Conservation (phyloP, 352 stramenopile genomes). For the Pythium dissimile region DNA sequence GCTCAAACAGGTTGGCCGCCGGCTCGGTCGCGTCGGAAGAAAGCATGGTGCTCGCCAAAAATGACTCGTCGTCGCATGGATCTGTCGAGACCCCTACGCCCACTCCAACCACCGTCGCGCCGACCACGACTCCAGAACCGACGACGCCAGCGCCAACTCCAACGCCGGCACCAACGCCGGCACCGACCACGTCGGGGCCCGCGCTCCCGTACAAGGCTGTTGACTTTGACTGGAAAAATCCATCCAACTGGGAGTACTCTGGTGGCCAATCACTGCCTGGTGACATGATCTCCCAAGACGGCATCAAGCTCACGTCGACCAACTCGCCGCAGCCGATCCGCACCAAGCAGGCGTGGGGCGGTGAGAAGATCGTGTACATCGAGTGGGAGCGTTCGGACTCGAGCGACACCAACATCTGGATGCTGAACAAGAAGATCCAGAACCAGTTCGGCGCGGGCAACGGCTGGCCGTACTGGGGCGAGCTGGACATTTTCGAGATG, state of each 20-base stretch:
- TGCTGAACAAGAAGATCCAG: conserved; percentile 75
- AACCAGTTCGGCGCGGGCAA: conserved; percentile 54
- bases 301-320: conserved; percentile 48
- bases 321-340: conserved; percentile 61
- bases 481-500: conserved; percentile 84
- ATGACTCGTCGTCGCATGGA: background rate
- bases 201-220: conserved; percentile 44
- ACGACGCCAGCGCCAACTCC: conserved; percentile 2
- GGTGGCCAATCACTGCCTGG: conserved; percentile 29
- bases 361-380: conserved; percentile 69
- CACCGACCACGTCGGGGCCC: conserved; percentile 14
- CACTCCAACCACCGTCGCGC: background rate
- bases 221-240: conserved; percentile 67
- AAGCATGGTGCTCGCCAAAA: background rate
- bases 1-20: conserved; percentile 4
- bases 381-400: conserved; percentile 60
- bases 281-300: conserved; percentile 42
- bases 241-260: conserved; percentile 60
- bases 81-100: background rate
- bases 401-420: conserved; percentile 84
- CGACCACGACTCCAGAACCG: background rate
- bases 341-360: conserved; percentile 56
- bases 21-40: conserved; percentile 18
- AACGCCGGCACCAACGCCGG: conserved; percentile 10
- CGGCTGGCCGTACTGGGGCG: conserved; percentile 71